Base-by-base conservation (phyloP, 192 early-diverging fungal species). In the Rhizophagus sp. region DNA sequence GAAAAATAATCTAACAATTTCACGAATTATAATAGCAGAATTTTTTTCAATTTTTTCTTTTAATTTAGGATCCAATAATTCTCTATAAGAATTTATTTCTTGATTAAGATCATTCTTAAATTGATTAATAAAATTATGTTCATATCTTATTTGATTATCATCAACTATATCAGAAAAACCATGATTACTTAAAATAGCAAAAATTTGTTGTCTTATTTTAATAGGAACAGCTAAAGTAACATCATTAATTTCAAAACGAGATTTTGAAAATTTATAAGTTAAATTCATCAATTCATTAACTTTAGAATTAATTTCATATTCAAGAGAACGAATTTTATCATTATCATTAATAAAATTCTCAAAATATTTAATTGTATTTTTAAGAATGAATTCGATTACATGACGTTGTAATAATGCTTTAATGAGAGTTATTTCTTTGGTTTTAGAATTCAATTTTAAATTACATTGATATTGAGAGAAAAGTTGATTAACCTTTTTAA, bases 181-280 rank as follows among this genome's bases (percentile, higher is more conserved):
- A 33, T 24, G 57, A 13, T 9, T 52, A 30, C 74, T 41, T 30
- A 75, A 41, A 27, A 33, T 7, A 11, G 52, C 22, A 62, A 50
- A 75, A 33, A 75, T 47, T 50, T 75, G 74, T 62, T 75, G 57
- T 19, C 74, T 41, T 47, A 75, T 1, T 27, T 75, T 75, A 17
- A 75, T 61, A n/a, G 73, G 50, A 19, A 41, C 34, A 12, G 24
- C 34, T 0, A 7, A 7, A 19, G 74, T 62, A 62, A 75, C 22
- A 9, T 75, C 3, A 47, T 62, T 57, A 30, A 0, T 61, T n/a
- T 12, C 73, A 33, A 19, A 4, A 12, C 74, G 74, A 12, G 74
- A n/a, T 17, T 71, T n/a, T 19, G 36, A 13, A n/a, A 71, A 71
- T 10, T 71, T 44, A 30, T 47, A 4, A 3, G 27, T 71, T 41